phyloP scores from a whole-genome alignment of 345 rosid species.

The Corchorus capsularis region DNA sequence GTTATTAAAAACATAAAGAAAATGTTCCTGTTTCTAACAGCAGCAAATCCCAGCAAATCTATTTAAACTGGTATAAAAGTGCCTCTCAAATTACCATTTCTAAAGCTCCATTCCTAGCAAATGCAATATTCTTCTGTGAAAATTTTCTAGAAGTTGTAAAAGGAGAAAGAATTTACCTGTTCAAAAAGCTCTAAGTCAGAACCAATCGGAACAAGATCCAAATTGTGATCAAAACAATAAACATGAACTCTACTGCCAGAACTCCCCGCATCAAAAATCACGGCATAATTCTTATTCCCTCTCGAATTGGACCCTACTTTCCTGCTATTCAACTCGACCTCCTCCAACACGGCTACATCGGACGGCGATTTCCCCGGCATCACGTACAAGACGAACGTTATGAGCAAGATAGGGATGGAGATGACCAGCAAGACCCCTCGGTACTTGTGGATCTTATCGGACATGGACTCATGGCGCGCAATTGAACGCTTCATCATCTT shows the following conservation, averaged over 20 bases:
- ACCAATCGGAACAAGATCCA: constrained; percentile 93
- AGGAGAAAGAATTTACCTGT: constrained; percentile 41
- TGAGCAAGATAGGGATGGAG: constrained; percentile 63
- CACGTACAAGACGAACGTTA: constrained; percentile 57
- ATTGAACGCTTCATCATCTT: constrained; percentile 62
- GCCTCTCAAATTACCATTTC: neutral
- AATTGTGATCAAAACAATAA: constrained; percentile 77
- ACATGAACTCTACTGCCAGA: constrained; percentile 98
- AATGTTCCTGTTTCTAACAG: neutral
- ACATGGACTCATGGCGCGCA: constrained; percentile 50
- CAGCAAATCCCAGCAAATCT: neutral
- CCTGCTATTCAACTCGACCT: constrained; percentile 45
- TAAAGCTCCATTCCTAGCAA: neutral
- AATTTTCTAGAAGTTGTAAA: neutral
- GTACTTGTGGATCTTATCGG: constrained; percentile 79
- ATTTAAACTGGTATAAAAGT: neutral
- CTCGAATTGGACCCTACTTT: constrained; percentile 46
- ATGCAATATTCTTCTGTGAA: neutral
- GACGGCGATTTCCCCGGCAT: constrained; percentile 58
- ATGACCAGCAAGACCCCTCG: constrained; percentile 63
- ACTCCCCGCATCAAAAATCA: constrained; percentile 92
- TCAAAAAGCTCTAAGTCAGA: constrained; percentile 83
- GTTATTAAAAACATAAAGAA: neutral
- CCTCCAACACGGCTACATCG: constrained; percentile 39
- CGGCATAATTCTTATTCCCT: constrained; percentile 59